A percentile compares a stretch with the other conserved stretches of the same genome.
These are phyloP conservation scores for Aurinia saxatilis DNA, from an alignment of 345 rosid species.

Conservation along the genomic window DNA sequence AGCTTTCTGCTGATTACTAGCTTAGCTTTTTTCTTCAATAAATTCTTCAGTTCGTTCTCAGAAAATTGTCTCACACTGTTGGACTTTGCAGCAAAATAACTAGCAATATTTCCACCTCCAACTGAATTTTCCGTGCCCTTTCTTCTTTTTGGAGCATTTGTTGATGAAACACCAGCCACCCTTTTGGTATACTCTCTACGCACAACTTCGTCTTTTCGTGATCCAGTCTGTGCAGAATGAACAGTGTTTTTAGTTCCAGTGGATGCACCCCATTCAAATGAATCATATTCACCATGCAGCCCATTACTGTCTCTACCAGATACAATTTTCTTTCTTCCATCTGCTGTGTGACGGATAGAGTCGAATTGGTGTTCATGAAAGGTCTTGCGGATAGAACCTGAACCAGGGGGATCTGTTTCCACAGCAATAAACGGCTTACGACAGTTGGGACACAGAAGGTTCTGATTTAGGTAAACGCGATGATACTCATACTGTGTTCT, in stretches of 20 bases:
- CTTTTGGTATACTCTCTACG: constrained; percentile 47
- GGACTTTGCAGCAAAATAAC: constrained; percentile 22
- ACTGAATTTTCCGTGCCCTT: constrained; percentile 37
- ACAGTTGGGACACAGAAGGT: constrained; percentile 58
- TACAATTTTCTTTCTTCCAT: constrained; percentile 20
- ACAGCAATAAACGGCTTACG: constrained; percentile 57
- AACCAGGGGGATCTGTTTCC: constrained; percentile 62
- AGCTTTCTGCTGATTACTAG: constrained; percentile 34
- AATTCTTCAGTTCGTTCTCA: constrained; percentile 35
- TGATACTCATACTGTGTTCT: constrained; percentile 56
- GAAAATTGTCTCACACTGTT: constrained; percentile 33
- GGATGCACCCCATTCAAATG: constrained; percentile 30
- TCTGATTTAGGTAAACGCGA: constrained; percentile 61
- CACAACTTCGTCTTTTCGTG: constrained; percentile 48
- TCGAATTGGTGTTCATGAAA: constrained; percentile 41
- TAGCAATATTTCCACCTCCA: constrained; percentile 20
- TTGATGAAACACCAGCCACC: constrained; percentile 12
- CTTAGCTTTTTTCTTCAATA: constrained; percentile 45
- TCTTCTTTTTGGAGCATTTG: constrained; percentile 38
- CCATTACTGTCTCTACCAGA: constrained; percentile 22
- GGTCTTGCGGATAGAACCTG: constrained; percentile 39
- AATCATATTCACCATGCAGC: constrained; percentile 23
- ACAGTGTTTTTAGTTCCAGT: constrained; percentile 35
- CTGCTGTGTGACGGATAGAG: constrained; percentile 33
- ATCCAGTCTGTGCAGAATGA: constrained; percentile 46